Evolutionary conservation across 2,329 filamentous ascomycete genomes (phyloP).

Genomic region (Venturia pyrina): DNA sequence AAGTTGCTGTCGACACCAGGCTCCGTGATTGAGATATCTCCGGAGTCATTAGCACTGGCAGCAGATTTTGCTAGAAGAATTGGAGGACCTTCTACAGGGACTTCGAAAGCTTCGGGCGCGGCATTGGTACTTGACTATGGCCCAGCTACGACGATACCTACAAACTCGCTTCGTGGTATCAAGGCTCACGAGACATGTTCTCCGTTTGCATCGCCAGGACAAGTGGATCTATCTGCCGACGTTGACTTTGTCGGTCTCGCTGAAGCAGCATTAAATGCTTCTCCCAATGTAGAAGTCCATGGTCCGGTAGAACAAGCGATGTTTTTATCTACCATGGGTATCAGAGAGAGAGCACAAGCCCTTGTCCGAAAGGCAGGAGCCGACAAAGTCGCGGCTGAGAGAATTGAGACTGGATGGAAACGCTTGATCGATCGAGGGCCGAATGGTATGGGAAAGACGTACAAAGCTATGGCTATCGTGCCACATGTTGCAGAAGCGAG

Average conservation of each 20-base stretch:
- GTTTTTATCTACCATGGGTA: conserved; percentile 75
- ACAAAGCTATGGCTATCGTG: conserved; percentile 85
- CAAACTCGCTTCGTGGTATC: conserved; percentile 87
- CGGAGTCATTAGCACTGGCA: conserved; percentile 72
- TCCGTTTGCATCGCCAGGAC: conserved; percentile 69
- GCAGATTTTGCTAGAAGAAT: conserved; percentile 77
- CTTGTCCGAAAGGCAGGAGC: conserved; percentile 37
- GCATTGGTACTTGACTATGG: conserved; percentile 97
- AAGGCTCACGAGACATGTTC: conserved; percentile 64
- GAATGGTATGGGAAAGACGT: conserved; percentile 86
- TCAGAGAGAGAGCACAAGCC: conserved; percentile 63
- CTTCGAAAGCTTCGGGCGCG: conserved; percentile 55
- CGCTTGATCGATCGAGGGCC: conserved; percentile 74
- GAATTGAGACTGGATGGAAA: conserved; percentile 66
- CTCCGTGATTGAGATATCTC: conserved; percentile 79
- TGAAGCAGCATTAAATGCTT: conserved; percentile 67
- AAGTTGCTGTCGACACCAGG: conserved; percentile 56
- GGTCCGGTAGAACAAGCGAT: conserved; percentile 78
- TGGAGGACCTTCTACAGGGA: conserved; percentile 45
- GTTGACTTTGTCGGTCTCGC: conserved; percentile 87
- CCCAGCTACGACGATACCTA: conserved; percentile 63
- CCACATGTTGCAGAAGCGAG: conserved; percentile 50
- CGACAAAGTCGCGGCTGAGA: conserved; percentile 39
- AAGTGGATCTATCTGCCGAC: conserved; percentile 82
- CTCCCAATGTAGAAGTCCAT: conserved; percentile 77